These are phyloP conservation scores for Russula lepida DNA, from an alignment of 768 basidiomycete genomes.

Conservation along the genomic window DNA sequence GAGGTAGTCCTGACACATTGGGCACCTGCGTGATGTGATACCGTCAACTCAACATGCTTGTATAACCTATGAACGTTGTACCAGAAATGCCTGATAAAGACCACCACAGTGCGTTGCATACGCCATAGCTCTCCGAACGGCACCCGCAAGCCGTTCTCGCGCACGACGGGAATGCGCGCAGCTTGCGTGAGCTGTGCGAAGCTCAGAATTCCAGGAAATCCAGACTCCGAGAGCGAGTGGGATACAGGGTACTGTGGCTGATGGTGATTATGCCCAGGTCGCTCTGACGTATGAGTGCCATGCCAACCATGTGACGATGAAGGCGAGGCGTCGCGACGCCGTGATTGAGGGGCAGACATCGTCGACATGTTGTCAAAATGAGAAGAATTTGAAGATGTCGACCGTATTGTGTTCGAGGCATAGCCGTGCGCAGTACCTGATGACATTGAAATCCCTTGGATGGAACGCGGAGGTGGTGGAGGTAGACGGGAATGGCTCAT, in stretches of 20 bases:
- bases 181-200: slow-evolving; percentile 50
- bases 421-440: background rate
- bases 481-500: background rate
- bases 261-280: slow-evolving; percentile 4
- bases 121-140: slow-evolving; percentile 62
- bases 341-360: background rate
- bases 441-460: background rate
- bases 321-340: slow-evolving; percentile 12
- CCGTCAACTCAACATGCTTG: slow-evolving; percentile 4
- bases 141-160: slow-evolving; percentile 56
- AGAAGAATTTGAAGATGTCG: slow-evolving; percentile 11
- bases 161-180: slow-evolving; percentile 52
- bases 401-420: background rate
- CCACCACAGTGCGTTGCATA: slow-evolving; percentile 52
- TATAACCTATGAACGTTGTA: slow-evolving; percentile 22
- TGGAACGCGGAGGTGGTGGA: background rate
- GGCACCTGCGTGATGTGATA: slow-evolving; percentile 44
- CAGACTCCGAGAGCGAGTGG: slow-evolving; percentile 24
- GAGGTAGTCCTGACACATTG: slow-evolving; percentile 84
- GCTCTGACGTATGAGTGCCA: background rate
- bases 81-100: slow-evolving; percentile 89
- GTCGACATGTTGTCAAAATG: slow-evolving; percentile 9
- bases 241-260: slow-evolving; percentile 14
- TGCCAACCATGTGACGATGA: slow-evolving; percentile 7
- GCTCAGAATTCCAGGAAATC: slow-evolving; percentile 46